phyloP scores from a whole-genome alignment of 352 stramenopile genomes.

The Phytopythium montanum region DNA sequence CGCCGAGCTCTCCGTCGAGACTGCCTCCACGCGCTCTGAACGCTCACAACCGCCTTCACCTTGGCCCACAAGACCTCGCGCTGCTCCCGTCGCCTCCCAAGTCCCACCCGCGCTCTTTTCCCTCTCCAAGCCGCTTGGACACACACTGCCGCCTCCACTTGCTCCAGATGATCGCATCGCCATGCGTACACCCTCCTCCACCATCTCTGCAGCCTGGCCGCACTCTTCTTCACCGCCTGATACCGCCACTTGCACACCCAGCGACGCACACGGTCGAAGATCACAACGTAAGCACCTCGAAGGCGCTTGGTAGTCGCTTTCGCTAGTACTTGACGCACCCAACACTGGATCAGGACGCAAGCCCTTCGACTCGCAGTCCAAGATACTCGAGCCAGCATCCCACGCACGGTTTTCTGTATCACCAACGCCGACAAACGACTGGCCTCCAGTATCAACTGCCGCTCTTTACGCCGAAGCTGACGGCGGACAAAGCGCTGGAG shows the following conservation, averaged over 20 bases:
- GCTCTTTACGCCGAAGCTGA: slow-evolving; percentile 36
- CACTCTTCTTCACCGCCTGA: background rate
- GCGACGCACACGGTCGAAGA: slow-evolving; percentile 14
- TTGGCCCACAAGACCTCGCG: background rate
- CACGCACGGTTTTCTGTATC: slow-evolving; percentile 45
- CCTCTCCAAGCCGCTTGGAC: slow-evolving; percentile 47
- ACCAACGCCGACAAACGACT: slow-evolving; percentile 36
- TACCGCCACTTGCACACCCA: slow-evolving; percentile 27
- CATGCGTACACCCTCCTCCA: slow-evolving; percentile 52
- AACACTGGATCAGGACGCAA: slow-evolving; percentile 33
- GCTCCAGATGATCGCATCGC: slow-evolving; percentile 19
- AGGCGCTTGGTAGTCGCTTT: slow-evolving; percentile 1
- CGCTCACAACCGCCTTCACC: background rate
- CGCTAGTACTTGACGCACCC: slow-evolving; percentile 24
- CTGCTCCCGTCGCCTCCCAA: background rate
- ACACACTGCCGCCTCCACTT: slow-evolving; percentile 35
- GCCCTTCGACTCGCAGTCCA: slow-evolving; percentile 13
- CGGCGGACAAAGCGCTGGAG: slow-evolving; percentile 42
- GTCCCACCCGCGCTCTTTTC: background rate
- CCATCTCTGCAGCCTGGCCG: slow-evolving; percentile 38
- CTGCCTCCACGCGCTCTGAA: background rate
- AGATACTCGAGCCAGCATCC: slow-evolving; percentile 13
- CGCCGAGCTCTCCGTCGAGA: background rate
- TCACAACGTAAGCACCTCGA: slow-evolving; percentile 1
- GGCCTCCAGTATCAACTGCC: slow-evolving; percentile 24